phyloP scores from a whole-genome alignment of 495 filamentous ascomycete genomes.

The Aspergillus indologenus region DNA sequence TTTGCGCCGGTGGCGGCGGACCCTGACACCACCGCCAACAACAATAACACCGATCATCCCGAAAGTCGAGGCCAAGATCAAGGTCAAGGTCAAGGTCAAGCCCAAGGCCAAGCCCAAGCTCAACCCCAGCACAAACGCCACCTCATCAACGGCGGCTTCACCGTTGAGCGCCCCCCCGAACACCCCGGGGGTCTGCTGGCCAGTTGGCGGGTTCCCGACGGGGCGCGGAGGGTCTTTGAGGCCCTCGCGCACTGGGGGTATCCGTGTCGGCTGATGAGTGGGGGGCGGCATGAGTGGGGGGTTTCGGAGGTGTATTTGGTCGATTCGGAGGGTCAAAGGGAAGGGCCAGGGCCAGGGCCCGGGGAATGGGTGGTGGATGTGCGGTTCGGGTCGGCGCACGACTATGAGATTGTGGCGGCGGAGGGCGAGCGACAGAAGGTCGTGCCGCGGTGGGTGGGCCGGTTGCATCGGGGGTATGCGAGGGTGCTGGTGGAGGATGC shows the following conservation, averaged over 20 bases:
- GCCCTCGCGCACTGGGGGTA: slow-evolving; percentile 31
- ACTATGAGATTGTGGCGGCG: slow-evolving; percentile 28
- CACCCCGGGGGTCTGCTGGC: slow-evolving; percentile 22
- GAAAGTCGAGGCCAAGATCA: too few species aligned
- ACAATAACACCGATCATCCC: too few species aligned
- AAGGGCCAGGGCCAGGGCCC: too few species aligned
- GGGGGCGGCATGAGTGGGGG: slow-evolving; percentile 34
- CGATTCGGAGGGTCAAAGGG: not conserved
- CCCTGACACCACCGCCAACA: too few species aligned
- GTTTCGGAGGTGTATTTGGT: slow-evolving; percentile 27
- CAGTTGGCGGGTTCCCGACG: slow-evolving; percentile 25
- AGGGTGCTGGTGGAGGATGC: slow-evolving; percentile 25
- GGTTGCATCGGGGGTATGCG: slow-evolving; percentile 34
- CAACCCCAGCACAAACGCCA: slow-evolving; percentile 10
- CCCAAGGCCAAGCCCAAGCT: too few species aligned
- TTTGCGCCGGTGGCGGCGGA: slow-evolving; percentile 8
- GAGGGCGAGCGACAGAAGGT: slow-evolving; percentile 30
- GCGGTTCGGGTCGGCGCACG: slow-evolving; percentile 31
- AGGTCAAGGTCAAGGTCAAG: too few species aligned
- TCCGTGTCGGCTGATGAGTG: slow-evolving; percentile 36
- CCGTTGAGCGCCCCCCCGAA: slow-evolving; percentile 18
- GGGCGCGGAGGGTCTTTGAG: slow-evolving; percentile 29
- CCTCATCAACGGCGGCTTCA: slow-evolving; percentile 23
- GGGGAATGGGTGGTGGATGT: slow-evolving; percentile 27
- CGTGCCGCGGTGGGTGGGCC: slow-evolving; percentile 25